Evolutionary conservation across 495 filamentous ascomycete genomes (phyloP).

Genomic region (Xanthoparmelia taractica): DNA sequence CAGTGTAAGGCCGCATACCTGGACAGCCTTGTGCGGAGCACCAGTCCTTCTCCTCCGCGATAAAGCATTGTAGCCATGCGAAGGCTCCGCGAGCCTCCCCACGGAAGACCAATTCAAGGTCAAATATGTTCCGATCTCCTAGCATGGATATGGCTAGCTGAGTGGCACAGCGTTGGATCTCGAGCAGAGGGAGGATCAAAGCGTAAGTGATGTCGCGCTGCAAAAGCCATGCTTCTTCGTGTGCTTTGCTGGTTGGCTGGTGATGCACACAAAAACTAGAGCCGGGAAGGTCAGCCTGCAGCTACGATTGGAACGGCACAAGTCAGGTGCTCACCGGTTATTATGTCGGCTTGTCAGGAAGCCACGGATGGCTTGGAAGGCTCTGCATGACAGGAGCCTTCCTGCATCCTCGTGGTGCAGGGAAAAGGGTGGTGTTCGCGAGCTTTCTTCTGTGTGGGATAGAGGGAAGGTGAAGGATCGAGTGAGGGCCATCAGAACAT

Average conservation of each 20-base stretch:
- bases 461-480: constrained; percentile 16
- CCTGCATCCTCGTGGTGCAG: constrained; percentile 36
- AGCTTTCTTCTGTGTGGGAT: constrained; percentile 7
- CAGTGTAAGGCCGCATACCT: constrained; percentile 15
- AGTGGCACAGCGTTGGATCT: constrained; percentile 48
- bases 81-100: constrained; percentile 53
- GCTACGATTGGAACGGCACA: constrained; percentile 34
- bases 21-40: constrained; percentile 51
- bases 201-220: constrained; percentile 56
- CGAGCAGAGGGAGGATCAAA: constrained; percentile 49
- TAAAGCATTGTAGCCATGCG: constrained; percentile 54
- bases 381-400: constrained; percentile 37
- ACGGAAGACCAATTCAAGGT: constrained; percentile 52
- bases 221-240: constrained; percentile 45
- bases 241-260: constrained; percentile 33
- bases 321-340: constrained; percentile 35
- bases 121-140: constrained; percentile 39
- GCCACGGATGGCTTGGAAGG: constrained; percentile 39
- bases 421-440: constrained; percentile 38
- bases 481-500: constrained; percentile 1
- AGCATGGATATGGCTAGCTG: constrained; percentile 42
- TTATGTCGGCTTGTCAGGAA: constrained; percentile 27
- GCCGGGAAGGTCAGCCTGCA: constrained; percentile 8
- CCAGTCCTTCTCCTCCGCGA: constrained; percentile 52
- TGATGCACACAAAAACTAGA: constrained; percentile 46